Conservation (phyloP, 441 rosid species). For the Erodium texanum region DNA sequence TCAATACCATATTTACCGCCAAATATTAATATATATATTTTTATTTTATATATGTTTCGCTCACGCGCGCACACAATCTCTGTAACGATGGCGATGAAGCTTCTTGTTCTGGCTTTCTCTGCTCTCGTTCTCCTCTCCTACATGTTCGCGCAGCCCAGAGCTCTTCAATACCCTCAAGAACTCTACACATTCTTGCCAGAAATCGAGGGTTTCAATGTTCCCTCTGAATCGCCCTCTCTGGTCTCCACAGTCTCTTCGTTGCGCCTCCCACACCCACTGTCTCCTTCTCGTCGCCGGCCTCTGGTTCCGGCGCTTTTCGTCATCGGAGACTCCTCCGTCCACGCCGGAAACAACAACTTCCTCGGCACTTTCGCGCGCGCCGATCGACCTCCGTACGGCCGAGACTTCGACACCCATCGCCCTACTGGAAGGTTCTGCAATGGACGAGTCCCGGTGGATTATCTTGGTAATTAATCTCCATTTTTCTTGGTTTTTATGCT, state of each 20-base stretch:
- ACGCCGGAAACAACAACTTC: conserved; percentile 72
- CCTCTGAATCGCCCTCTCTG: conserved; percentile 17
- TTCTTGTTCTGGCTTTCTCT: neutral
- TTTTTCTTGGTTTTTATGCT: too few species aligned
- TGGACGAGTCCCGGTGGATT: conserved; percentile 92
- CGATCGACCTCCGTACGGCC: conserved; percentile 81
- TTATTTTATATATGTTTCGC: too few species aligned
- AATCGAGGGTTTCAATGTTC: conserved; percentile 7
- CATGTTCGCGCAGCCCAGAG: conserved; percentile 18
- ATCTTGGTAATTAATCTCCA: conserved; percentile 41
- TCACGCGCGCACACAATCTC: neutral
- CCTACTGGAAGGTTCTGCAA: conserved; percentile 91
- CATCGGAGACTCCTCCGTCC: conserved; percentile 80
- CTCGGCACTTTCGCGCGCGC: conserved; percentile 88
- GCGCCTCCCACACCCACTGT: conserved; percentile 9
- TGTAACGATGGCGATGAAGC: neutral
- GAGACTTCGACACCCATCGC: conserved; percentile 72
- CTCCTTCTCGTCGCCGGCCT: conserved; percentile 16
- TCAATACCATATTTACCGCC: conserved; percentile 1
- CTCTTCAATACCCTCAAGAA: conserved; percentile 28
- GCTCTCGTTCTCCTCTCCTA: conserved; percentile 16
- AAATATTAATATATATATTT: too few species aligned
- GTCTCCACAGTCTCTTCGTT: conserved; percentile 19
- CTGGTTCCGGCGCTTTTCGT: conserved; percentile 60
- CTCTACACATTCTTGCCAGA: conserved; percentile 17